phyloP scores from a whole-genome alignment of 176 grass and related monocot genomes.

The Oryza rufipogon region DNA sequence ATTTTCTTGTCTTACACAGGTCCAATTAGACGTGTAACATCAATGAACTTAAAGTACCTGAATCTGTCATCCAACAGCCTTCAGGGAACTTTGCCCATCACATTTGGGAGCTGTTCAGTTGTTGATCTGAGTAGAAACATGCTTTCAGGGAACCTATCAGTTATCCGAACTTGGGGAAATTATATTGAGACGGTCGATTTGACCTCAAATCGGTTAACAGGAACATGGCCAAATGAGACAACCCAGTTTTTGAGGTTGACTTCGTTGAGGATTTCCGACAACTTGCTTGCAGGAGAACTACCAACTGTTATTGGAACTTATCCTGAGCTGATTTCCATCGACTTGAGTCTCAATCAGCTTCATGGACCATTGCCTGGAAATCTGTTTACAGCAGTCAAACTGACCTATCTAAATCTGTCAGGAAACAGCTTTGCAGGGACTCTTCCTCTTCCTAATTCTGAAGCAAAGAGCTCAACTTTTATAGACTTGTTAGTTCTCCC shows the following conservation, averaged over 20 bases:
- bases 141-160: conserved; percentile 80
- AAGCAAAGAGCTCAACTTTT: conserved; percentile 43
- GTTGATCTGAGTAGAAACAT: conserved; percentile 84
- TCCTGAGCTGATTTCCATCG: conserved; percentile 69
- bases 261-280: conserved; percentile 77
- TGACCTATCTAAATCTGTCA: conserved; percentile 82
- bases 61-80: conserved; percentile 83
- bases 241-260: conserved; percentile 87
- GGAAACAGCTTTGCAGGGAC: conserved; percentile 65
- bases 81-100: conserved; percentile 79
- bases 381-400: conserved; percentile 66
- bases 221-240: conserved; percentile 77
- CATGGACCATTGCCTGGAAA: conserved; percentile 60
- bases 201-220: conserved; percentile 74
- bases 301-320: conserved; percentile 73
- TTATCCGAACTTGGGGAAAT: conserved; percentile 82
- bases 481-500: conserved; percentile 46
- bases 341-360: conserved; percentile 82
- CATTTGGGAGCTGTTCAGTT: conserved; percentile 78
- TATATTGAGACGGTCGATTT: conserved; percentile 80
- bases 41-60: conserved; percentile 71
- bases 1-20: conserved; percentile 51
- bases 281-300: conserved; percentile 67
- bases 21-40: conserved; percentile 73
- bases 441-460: conserved; percentile 54